These are phyloP conservation scores for Phaseolus lunatus DNA, from an alignment of 306 rosid genomes.

Conservation along the genomic window DNA sequence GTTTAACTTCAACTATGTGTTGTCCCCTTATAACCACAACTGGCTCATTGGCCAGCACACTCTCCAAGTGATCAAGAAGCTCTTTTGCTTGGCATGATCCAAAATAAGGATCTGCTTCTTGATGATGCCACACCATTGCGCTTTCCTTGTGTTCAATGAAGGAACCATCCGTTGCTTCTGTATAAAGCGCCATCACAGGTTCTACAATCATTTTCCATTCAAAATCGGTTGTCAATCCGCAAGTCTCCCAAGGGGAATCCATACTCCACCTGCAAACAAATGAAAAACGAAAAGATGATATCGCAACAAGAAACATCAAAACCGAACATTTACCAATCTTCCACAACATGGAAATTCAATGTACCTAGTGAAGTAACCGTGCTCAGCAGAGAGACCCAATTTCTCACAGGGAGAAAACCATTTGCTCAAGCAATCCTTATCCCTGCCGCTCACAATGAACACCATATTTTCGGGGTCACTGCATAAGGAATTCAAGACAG, in stretches of 20 bases:
- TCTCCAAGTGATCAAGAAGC: conserved; percentile 81
- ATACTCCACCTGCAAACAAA: conserved; percentile 57
- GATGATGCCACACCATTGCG: conserved; percentile 82
- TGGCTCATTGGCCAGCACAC: conserved; percentile 77
- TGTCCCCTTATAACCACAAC: conserved; percentile 78
- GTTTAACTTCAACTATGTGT: conserved; percentile 79
- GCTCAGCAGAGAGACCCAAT: conserved; percentile 78
- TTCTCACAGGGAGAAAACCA: conserved; percentile 74
- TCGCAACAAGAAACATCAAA: neutral
- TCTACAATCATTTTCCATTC: conserved; percentile 68
- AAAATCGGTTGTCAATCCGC: conserved; percentile 54
- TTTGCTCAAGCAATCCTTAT: conserved; percentile 59
- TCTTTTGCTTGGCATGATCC: conserved; percentile 78
- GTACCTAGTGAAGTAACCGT: conserved; percentile 82
- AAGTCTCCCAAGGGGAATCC: conserved; percentile 64
- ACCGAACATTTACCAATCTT: neutral
- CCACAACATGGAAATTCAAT: neutral
- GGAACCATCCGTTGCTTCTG: conserved; percentile 85
- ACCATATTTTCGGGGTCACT: conserved; percentile 68
- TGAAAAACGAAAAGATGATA: neutral
- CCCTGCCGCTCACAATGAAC: conserved; percentile 85
- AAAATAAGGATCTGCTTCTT: conserved; percentile 69
- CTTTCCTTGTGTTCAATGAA: conserved; percentile 77
- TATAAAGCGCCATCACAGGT: conserved; percentile 78
- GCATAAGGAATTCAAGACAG: conserved; percentile 64